Evolutionary conservation across 1,284 basidiomycete species (phyloP), one percentile per base, ranked within the genome.

Genomic region (Psilocybe mexicana): DNA sequence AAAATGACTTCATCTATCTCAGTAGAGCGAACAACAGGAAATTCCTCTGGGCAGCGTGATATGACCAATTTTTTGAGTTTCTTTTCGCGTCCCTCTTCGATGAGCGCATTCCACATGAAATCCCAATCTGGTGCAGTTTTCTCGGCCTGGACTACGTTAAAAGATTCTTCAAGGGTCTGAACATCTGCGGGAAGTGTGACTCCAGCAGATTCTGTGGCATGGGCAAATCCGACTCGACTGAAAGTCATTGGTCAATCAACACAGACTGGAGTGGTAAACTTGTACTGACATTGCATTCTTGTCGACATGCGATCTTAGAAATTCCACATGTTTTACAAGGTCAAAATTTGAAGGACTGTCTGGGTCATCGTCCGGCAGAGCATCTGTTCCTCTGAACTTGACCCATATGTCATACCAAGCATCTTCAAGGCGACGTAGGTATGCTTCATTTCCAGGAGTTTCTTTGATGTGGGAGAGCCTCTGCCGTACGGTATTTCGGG

Each of bases 321-420:
- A 94, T 61, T 88, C 84, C 38, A 96, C 70, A 64, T 96, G 94
- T 14, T 79, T 79, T 25, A 83, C 75, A 10, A 96, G 73, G 70
- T 93, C 84, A 67, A 97, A 95, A 43, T 92, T 83, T 5, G 79
- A 84, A 14, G 86, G 73, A 68, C 87, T 90, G 24, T 76, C 73
- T 4, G 84, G 85, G 65, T 93, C 80, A 5, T 83, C 79, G 65
- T 97, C 95, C 0, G 85, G 86, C 35, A 97, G 78, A 38, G 78
- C 74, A 11, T 79, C 74, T 0, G 86, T 85, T 2, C 87, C 89
- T 57, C 88, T 81, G 67, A 93, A 80, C 62, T 83, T 80, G 36
- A 82, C 59, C 89, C 92, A 95, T 8, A 95, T 70, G 2, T 86
- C 79, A 69, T 87, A 79, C 92, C 92, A 97, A 47, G 82, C 83